Evolutionary conservation across 2,329 filamentous ascomycete genomes (phyloP), one percentile per base, ranked within the genome.

Genomic region (Scedosporium apiospermum): DNA sequence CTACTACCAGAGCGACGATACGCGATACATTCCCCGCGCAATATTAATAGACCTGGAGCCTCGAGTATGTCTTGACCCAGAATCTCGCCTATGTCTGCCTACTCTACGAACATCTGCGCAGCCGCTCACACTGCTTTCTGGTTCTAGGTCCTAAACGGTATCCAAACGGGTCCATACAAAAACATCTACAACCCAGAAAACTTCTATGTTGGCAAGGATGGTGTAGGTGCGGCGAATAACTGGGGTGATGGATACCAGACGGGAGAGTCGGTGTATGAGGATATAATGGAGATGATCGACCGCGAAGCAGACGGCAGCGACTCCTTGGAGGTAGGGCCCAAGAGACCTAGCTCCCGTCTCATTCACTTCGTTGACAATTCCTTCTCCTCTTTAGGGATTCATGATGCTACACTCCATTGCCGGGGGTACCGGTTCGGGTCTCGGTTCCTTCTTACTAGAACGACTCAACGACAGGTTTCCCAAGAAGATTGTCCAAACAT

Each of bases 181-280:
- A 98, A 99, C 74, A 99, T 99, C 64, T 99, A 99, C 84, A 99
- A 99, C 73, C 95, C 95, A 0, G 95, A 99, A 76, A 99, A 99
- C 80, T 97, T 98, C 78, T 99, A 96, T 74, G 86, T 98, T 61
- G 91, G 93, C 69, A 96, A 96, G 74, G 89, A 93, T 77, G 95
- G 95, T 63, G 87, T 91, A 62, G 95, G 95, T 57, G 95, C 95
- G 6, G 95, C 92, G 57, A 99, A 99, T 76, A 99, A 98, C 75
- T 99, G 95, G 95, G 95, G 93, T 65, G 90, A 95, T 71, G 95
- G 95, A 57, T 99, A 99, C 76, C 88, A 95, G 67, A 93, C 91
- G 62, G 95, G 93, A 68, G 93, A 97, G 74, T 82, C 83, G 55
- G 91, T 99, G 21, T 91, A 93, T 69, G 95, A 99, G 75, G 95